Evolutionary conservation across 768 basidiomycete species (phyloP), one percentile per base, ranked within the genome.

Genomic region (Lentinula detonsa): DNA sequence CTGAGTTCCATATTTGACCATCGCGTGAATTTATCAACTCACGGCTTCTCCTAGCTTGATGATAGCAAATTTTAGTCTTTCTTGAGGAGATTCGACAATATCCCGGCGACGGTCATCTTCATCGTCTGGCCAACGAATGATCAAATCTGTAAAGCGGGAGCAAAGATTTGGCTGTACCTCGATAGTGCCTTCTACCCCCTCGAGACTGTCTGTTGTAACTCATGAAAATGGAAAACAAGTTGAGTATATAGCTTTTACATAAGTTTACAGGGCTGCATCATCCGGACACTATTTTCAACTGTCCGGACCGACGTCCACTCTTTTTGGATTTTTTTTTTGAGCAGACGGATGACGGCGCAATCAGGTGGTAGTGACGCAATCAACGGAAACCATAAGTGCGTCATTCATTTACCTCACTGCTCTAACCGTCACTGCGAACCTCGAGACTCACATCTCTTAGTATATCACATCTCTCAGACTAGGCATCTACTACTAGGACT

Each of bases 1-100:
- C 56, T 51, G 11, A 61, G 37, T 33, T 31, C 2, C 13, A 35
- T 9, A 2, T 59, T 28, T 13, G 33, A n/a, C 10, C 50, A 63
- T 53, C 61, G 61, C 56, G 57, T 61, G 55, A 33, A 48, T 57
- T 13, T 28, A 39, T 39, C 13, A 2, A 76, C 90, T 77, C 68
- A 92, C 91, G 73, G 91, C 90, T 81, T 93, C 91, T 45, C 91
- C 91, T 56, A 90, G 75, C 67, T 85, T 87, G 66, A 91, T 75
- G 63, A 93, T 86, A 46, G 81, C 74, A 53, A 75, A 77, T 70
- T 83, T 86, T 40, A 92, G 75, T 68, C 82, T 87, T 62, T 91
- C 83, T 64, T 90, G 88, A 4, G 90, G 88, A 2, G 87, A 82
- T 64, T 92, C 90, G 65, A 79, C 76, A 42, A 73, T 66, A 61